Evolutionary conservation across 108 stramenopile species (phyloP), one percentile per base, ranked within the genome.

Genomic region (Cyclotella atomus): DNA sequence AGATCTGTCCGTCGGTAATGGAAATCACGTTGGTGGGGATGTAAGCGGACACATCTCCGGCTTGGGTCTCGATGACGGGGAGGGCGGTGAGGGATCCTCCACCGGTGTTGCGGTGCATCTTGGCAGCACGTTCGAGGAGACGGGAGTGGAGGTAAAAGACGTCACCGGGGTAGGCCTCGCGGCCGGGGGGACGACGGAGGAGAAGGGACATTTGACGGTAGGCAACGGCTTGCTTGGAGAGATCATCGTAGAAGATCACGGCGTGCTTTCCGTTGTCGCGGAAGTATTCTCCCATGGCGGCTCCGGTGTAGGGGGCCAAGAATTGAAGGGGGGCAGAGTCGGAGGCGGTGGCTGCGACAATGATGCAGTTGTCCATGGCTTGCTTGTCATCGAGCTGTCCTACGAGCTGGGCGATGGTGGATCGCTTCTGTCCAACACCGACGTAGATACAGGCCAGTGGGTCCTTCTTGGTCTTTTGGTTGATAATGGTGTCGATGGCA

Each of bases 111-210:
- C 93, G 87, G 85, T 96, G 94, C 96, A 99, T 97, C 97, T 99
- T 99, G 82, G 98, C 97, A 59, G 99, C 97, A 87, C 99, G 97
- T 89, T 99, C 99, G 61, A 99, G 91, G 70, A 99, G 97, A 83
- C 99, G 99, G 65, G 97, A 98, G 95, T 99, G 99, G 67, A 99
- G 94, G 97, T 99, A 99, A 93, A 99, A 99, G 60, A 99, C 99
- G 76, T 99, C 99, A 74, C 99, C 99, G 49, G 97, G 99, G 96
- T 99, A 99, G 70, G 99, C 99, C 94, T 99, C 99, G 85, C 99
- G 99, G 73, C 99, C 99, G 65, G 99, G 99, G 79, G 99, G 99
- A 93, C 99, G 99, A 93, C 99, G 97, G 82, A 99, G 97, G 76
- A 99, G 92, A 67, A 99, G 92, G 43, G 98, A 99, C 97, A 99